Evolutionary conservation across 352 stramenopile genomes (phyloP), one percentile per base, ranked within the genome.

Genomic region (Phytophthora parvispora): DNA sequence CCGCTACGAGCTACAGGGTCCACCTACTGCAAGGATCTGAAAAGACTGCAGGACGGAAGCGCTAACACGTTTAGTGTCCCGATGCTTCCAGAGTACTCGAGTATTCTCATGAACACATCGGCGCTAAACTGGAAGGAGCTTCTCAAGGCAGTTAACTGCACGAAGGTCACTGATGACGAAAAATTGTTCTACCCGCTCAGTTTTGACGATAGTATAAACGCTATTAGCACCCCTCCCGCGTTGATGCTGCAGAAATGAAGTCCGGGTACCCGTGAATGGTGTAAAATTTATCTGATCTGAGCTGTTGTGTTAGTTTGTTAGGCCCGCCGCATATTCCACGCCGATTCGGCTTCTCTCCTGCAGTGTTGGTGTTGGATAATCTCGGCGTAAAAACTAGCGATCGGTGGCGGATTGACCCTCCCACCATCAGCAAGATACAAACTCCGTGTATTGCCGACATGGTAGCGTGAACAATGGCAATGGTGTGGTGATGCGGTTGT

Each of bases 371-470:
- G n/a, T n/a, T n/a, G n/a, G n/a, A n/a, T n/a, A n/a, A n/a, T n/a
- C n/a, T n/a, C n/a, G n/a, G n/a, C n/a, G n/a, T n/a, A n/a, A n/a
- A n/a, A n/a, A n/a, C n/a, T n/a, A 74, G 32, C 13, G 40, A 36
- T 2, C 60, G 63, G 20, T 69, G 57, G 6, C 64, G 28, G 6
- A 68, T 0, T 0, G 58, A 61, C 1, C 61, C 28, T 3, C 47
- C 25, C 1, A 63, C 0, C 55, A 77, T 68, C 0, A 72, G 18
- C 2, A 77, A 36, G 15, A 75, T 61, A 36, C 55, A 60, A 6
- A 57, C 3, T 6, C 22, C 56, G 49, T 80, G 73, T 22, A 77
- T 12, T 10, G 24, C 64, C 10, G 60, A 69, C 45, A 77, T 43
- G 27, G 53, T 9, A 5, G 51, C 63, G 53, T 80, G 52, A 47